Conservation (phyloP, 768 basidiomycete species). For the Grammothele lineata region DNA sequence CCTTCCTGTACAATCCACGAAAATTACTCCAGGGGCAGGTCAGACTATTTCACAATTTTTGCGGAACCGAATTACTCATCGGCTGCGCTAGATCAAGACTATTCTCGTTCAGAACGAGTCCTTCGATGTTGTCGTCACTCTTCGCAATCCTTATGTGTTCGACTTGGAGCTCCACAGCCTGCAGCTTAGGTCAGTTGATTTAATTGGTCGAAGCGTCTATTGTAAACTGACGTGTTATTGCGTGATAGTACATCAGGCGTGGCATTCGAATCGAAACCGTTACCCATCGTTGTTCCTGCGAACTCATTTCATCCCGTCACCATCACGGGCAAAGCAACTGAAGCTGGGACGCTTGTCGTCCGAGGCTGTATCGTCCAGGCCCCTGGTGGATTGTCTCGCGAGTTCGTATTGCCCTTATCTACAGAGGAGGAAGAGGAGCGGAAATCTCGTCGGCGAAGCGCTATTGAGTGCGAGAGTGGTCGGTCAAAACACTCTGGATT, state of each 20-base stretch:
- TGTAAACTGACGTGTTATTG: too few relatives aligned
- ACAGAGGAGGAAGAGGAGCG: slow-evolving; percentile 69
- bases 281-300: slow-evolving; percentile 67
- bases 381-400: slow-evolving; percentile 62
- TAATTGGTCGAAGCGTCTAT: background rate
- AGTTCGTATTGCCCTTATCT: slow-evolving; percentile 72
- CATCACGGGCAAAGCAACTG: slow-evolving; percentile 60
- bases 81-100: slow-evolving; percentile 43
- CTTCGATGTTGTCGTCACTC: slow-evolving; percentile 74
- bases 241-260: slow-evolving; percentile 73
- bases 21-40: slow-evolving; percentile 58
- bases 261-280: slow-evolving; percentile 59
- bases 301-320: slow-evolving; percentile 69
- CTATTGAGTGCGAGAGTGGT: slow-evolving; percentile 59
- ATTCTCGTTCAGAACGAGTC: slow-evolving; percentile 79
- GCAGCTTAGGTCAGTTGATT: slow-evolving; percentile 62
- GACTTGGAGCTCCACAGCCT: slow-evolving; percentile 84
- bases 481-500: slow-evolving; percentile 75
- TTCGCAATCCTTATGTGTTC: slow-evolving; percentile 92
- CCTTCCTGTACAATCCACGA: slow-evolving; percentile 92
- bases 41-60: slow-evolving; percentile 11
- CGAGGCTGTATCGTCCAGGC: slow-evolving; percentile 80
- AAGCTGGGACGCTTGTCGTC: slow-evolving; percentile 63
- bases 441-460: slow-evolving; percentile 51
- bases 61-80: too few relatives aligned